Percentiles rank a stretch among this genome's conserved stretches.
Conservation (phyloP, 1,284 basidiomycete genomes). For the Ceraceosorus guamensis region DNA sequence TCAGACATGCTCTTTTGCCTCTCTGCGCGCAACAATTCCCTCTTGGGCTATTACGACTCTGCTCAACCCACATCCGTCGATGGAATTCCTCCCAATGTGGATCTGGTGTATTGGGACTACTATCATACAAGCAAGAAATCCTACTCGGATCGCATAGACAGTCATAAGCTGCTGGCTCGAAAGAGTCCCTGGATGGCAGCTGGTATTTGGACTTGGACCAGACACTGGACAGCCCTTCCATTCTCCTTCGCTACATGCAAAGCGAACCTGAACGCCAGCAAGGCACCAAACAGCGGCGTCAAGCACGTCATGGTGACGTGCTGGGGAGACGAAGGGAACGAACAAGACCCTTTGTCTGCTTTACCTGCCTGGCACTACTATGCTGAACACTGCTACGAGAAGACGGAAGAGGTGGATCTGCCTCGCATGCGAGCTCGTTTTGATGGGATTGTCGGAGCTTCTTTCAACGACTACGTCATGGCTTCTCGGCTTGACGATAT, state of each 20-base stretch:
- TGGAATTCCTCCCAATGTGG: slow-evolving; percentile 36
- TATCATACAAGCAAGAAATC: slow-evolving; percentile 39
- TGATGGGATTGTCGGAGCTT: slow-evolving; percentile 42
- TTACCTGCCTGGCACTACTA: slow-evolving; percentile 42
- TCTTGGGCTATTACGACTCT: slow-evolving; percentile 47
- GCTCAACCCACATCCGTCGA: slow-evolving; percentile 7
- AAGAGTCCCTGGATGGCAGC: slow-evolving; percentile 48
- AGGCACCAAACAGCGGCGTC: slow-evolving; percentile 33
- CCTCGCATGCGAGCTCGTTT: slow-evolving; percentile 24
- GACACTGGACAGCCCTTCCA: slow-evolving; percentile 50
- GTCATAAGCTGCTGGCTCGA: slow-evolving; percentile 42
- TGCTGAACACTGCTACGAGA: slow-evolving; percentile 46
- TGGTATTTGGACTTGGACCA: slow-evolving; percentile 49
- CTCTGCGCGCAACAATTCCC: slow-evolving; percentile 46
- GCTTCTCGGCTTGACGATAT: slow-evolving; percentile 46
- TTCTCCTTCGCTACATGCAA: slow-evolving; percentile 49
- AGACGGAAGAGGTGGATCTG: slow-evolving; percentile 32
- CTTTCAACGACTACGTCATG: slow-evolving; percentile 48
- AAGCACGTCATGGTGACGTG: slow-evolving; percentile 48
- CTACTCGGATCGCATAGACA: slow-evolving; percentile 45
- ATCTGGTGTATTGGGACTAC: slow-evolving; percentile 45
- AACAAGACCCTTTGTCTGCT: slow-evolving; percentile 34
- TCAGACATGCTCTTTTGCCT: slow-evolving; percentile 49
- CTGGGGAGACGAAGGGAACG: slow-evolving; percentile 51
- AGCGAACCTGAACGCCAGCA: slow-evolving; percentile 47